Percentiles rank a stretch among this genome's conserved stretches.
phyloP scores from a whole-genome alignment of 2,329 filamentous ascomycete genomes.

The Myriangium duriaei region DNA sequence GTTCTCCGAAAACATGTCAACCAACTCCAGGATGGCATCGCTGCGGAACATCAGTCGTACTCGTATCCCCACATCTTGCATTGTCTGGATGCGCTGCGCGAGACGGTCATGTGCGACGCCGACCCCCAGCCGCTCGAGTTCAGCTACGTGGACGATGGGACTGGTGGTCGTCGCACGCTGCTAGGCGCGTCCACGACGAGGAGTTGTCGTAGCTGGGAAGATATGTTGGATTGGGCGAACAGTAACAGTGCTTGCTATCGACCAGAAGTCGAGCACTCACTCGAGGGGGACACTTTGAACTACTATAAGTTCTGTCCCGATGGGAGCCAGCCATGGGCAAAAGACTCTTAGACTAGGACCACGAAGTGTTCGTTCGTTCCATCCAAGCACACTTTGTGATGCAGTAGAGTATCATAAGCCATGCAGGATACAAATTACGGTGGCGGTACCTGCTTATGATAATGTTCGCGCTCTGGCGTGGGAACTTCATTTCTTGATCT shows the following conservation, averaged over 20 bases:
- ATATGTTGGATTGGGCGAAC: not conserved
- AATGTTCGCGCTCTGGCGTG: no score
- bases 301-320: not conserved
- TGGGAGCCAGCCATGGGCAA: not conserved
- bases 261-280: not conserved
- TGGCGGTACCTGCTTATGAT: no score
- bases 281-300: not conserved
- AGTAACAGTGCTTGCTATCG: not conserved
- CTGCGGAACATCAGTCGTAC: not conserved
- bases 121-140: not conserved
- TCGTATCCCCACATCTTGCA: not conserved
- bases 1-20: not conserved
- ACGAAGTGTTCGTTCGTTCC: no score
- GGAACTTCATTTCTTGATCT: no score
- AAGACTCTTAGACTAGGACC: no score
- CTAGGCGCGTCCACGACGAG: not conserved
- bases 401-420: no score
- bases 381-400: no score
- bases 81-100: not conserved
- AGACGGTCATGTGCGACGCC: not conserved
- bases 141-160: not conserved
- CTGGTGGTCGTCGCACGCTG: not conserved
- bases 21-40: not conserved
- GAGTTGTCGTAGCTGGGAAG: not conserved
- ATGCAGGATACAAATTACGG: no score